Evolutionary conservation across 192 early-diverging fungal species (phyloP).

Genomic region (Coemansia sp.): DNA sequence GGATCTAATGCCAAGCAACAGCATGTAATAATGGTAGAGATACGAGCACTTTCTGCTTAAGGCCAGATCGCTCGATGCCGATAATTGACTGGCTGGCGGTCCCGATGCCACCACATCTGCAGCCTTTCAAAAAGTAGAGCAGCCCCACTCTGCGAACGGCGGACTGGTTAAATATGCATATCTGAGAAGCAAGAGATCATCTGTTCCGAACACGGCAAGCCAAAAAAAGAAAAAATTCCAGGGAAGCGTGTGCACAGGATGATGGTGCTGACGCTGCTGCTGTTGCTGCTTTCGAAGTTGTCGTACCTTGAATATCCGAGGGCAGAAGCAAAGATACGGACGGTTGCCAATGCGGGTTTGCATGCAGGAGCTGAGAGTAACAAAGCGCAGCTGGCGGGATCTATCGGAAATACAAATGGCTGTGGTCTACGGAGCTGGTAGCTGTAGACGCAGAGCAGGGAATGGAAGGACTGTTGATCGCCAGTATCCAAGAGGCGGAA

Average conservation of each 20-base stretch:
- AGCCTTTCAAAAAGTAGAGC: background rate
- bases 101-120: background rate
- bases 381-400: too few species aligned
- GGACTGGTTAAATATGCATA: background rate
- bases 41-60: too few species aligned
- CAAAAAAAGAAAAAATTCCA: too few species aligned
- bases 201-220: background rate
- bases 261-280: too few species aligned
- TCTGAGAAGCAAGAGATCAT: background rate
- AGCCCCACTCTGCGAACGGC: background rate
- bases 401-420: too few species aligned
- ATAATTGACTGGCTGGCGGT: background rate
- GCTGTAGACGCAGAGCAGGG: background rate
- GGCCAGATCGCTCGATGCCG: too few species aligned
- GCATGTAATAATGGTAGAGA: too few species aligned
- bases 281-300: background rate
- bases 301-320: conserved; percentile 1
- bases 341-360: too few species aligned
- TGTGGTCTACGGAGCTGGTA: background rate
- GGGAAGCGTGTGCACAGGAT: too few species aligned
- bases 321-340: background rate
- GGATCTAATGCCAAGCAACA: background rate
- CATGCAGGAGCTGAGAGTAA: too few species aligned
- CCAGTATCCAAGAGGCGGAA: background rate
- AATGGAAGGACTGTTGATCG: background rate